A percentile compares a stretch with the other conserved stretches of the same genome.
Conservation (phyloP, 2,329 filamentous ascomycete species). For the Ophiostoma sp. region DNA sequence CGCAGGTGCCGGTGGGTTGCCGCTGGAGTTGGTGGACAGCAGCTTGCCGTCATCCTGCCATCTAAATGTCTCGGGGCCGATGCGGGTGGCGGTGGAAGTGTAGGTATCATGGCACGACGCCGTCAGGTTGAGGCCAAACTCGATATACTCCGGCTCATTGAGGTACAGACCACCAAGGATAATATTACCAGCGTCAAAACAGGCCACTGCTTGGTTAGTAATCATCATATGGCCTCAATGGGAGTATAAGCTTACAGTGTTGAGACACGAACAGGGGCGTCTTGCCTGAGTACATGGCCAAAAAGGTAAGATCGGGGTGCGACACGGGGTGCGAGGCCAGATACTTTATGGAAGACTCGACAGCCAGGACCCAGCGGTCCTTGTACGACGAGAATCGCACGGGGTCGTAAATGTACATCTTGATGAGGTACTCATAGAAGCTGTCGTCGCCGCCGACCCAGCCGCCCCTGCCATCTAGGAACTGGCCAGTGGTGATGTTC, state of each 20-base stretch:
- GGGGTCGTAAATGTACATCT: constrained; percentile 80
- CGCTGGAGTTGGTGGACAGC: constrained; percentile 32
- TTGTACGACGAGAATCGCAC: constrained; percentile 57
- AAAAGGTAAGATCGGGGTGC: constrained; percentile 66
- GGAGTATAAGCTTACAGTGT: constrained; percentile 39
- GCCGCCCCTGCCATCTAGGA: constrained; percentile 61
- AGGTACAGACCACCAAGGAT: constrained; percentile 73
- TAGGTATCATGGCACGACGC: constrained; percentile 72
- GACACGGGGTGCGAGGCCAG: constrained; percentile 62
- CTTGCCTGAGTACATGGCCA: constrained; percentile 51
- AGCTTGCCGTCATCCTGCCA: constrained; percentile 49
- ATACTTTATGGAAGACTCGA: constrained; percentile 67
- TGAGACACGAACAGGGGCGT: constrained; percentile 42
- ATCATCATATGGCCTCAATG: neutral
- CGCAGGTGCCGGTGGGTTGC: constrained; percentile 38
- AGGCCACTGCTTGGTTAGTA: constrained; percentile 51
- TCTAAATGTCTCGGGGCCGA: constrained; percentile 68
- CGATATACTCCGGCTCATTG: constrained; percentile 57
- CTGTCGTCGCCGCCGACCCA: constrained; percentile 75
- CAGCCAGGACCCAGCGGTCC: constrained; percentile 69
- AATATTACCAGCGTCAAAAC: constrained; percentile 81
- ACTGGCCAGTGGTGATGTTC: constrained; percentile 58
- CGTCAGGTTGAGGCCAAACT: constrained; percentile 68
- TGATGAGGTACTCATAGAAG: constrained; percentile 86
- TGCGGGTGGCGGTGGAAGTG: constrained; percentile 58